Percentiles rank a stretch among this genome's conserved stretches.
phyloP scores from a whole-genome alignment of 495 filamentous ascomycete species.

The Aspergillus nidulans region DNA sequence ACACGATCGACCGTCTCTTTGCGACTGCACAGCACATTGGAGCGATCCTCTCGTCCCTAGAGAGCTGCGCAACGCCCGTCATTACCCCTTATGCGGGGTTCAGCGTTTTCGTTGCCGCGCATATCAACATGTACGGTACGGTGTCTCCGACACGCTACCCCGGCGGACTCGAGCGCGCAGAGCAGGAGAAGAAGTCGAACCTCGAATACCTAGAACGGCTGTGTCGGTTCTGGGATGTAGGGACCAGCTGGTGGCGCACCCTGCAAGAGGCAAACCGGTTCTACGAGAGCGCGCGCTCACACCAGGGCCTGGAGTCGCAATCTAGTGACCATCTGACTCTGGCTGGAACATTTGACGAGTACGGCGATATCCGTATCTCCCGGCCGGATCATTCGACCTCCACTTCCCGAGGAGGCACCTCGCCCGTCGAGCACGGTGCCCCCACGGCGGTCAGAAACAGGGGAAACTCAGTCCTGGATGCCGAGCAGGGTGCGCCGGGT shows the following conservation, averaged over 20 bases:
- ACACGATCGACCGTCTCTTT: slow-evolving; percentile 35
- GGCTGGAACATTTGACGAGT: slow-evolving; percentile 39
- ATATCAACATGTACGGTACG: slow-evolving; percentile 46
- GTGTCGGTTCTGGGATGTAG: slow-evolving; percentile 38
- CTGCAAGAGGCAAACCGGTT: slow-evolving; percentile 42
- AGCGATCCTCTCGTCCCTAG: slow-evolving; percentile 32
- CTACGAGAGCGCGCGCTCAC: slow-evolving; percentile 34
- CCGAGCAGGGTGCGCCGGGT: slow-evolving; percentile 1
- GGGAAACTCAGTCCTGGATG: neutral
- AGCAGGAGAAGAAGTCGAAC: slow-evolving; percentile 33
- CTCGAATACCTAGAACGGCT: slow-evolving; percentile 37
- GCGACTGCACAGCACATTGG: slow-evolving; percentile 36
- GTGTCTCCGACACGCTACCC: slow-evolving; percentile 36
- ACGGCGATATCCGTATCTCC: slow-evolving; percentile 36
- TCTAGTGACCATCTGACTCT: slow-evolving; percentile 30
- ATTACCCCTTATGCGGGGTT: slow-evolving; percentile 44
- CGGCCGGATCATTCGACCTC: slow-evolving; percentile 8
- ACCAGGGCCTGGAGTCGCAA: slow-evolving; percentile 17
- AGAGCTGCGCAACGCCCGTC: slow-evolving; percentile 33
- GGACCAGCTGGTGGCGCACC: slow-evolving; percentile 40
- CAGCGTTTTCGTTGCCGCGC: slow-evolving; percentile 42
- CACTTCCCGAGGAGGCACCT: neutral
- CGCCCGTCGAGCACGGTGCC: neutral
- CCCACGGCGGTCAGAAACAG: neutral
- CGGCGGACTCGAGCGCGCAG: slow-evolving; percentile 33